Evolutionary conservation across 2,329 filamentous ascomycete genomes (phyloP), one percentile per base, ranked within the genome.

Genomic region (Cladosporium sphaerospermum): DNA sequence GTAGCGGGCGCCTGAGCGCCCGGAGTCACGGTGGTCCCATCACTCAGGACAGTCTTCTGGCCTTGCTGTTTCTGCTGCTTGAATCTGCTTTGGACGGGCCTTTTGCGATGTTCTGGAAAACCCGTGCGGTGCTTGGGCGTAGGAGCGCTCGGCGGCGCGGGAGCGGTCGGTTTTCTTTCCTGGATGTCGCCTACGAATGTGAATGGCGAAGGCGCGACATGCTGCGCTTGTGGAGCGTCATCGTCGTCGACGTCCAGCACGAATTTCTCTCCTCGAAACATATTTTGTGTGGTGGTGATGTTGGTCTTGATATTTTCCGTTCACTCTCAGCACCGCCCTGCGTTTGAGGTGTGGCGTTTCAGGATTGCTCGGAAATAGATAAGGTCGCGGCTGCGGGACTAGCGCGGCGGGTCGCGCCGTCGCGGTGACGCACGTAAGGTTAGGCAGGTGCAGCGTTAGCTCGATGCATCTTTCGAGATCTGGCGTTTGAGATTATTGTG

Each of bases 61-160:
- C 39, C 32, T 14, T 51, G 48, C 18, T 54, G 52, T 33, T 64
- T 52, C 64, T 83, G 81, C 63, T 88, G 84, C 67, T 89, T 95
- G 74, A 96, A 96, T 1, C 86, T 80, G 1, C 90, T 96, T 7
- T 81, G 71, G 54, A 80, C 79, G 53, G 76, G 78, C 59, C 91
- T 83, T 67, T 88, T 89, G 69, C 87, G 93, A 69, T 90, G 91
- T 54, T 84, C 82, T n/a, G 93, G 93, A 61, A 97, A 97, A 1
- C 93, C 93, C 49, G 63, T 70, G 16, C 76, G 73, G 9, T 74
- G 71, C 48, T 80, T 81, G 39, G 81, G 73, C 44, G 78, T 77
- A 11, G 85, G 84, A 9, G 83, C 80, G 37, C 77, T 76, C 8
- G 86, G 84, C 4, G 86, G 78, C 57, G 81, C 84, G 18, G 82